Percentiles rank a stretch among this genome's conserved stretches.
phyloP scores from a whole-genome alignment of 768 basidiomycete species.

The Collybia sordida region DNA sequence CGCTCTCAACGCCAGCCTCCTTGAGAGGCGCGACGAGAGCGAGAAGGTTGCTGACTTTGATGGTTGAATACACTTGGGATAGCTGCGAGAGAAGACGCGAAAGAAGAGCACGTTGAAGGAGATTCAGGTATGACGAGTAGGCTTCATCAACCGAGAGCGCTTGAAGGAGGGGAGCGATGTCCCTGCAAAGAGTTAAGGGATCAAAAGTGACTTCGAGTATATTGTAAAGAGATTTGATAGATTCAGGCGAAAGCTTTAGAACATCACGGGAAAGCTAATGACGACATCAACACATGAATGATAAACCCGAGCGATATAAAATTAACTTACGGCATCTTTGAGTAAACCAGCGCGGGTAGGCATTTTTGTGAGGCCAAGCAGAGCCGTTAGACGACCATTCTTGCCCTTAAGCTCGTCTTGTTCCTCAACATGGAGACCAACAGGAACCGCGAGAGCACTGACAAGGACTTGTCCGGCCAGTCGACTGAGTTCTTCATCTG shows the following conservation, averaged over 20 bases:
- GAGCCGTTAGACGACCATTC: constrained; percentile 75
- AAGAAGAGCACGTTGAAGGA: constrained; percentile 87
- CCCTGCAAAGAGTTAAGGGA: constrained; percentile 79
- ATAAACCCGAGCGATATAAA: not conserved
- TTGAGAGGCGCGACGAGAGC: constrained; percentile 76
- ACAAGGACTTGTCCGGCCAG: constrained; percentile 91
- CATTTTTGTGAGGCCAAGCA: constrained; percentile 80
- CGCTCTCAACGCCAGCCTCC: constrained; percentile 47
- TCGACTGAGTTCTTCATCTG: constrained; percentile 74
- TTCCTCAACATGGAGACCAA: constrained; percentile 55
- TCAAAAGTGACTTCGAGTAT: constrained; percentile 93
- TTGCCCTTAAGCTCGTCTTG: constrained; percentile 56
- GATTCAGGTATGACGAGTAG: constrained; percentile 83
- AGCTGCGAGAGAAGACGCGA: constrained; percentile 90
- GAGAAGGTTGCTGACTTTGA: constrained; percentile 77
- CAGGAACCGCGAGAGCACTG: constrained; percentile 90
- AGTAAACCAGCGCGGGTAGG: constrained; percentile 88
- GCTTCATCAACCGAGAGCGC: constrained; percentile 53
- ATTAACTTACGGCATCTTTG: constrained; percentile 73
- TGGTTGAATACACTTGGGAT: constrained; percentile 87
- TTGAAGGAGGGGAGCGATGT: constrained; percentile 76
- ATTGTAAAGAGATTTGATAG: constrained; percentile 78
- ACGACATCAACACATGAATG: constrained; percentile 7
- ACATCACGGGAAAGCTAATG: constrained; percentile 76
- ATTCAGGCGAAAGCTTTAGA: constrained; percentile 72